Evolutionary conservation across 2,329 filamentous ascomycete genomes (phyloP), one percentile per base, ranked within the genome.

Genomic region (Fusarium lyarnte): DNA sequence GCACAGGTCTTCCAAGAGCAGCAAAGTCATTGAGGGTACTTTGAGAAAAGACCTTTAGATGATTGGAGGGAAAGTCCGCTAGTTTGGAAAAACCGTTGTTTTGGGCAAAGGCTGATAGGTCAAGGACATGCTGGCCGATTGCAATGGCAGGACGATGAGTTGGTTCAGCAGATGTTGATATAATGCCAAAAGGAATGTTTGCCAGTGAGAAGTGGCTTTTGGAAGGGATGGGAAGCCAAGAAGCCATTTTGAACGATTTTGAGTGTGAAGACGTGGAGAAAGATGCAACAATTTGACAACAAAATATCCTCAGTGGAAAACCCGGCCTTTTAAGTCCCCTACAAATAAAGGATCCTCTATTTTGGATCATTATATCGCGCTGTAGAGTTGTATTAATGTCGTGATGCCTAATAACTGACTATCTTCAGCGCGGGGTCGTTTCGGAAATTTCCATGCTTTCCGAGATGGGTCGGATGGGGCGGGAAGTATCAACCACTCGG

Each of bases 171-270:
- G 85, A 70, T 1, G 91, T 92, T 33, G 90, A 91, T 76, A 96
- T 93, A 82, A 95, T 90, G 70, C 93, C 93, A 75, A 95, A 95
- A 2, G 93, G 93, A 59, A 96, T 91, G 79, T 95, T 95, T 72
- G 91, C 89, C 58, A 95, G 83, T 12, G 93, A 76, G 59, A 76
- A 76, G 25, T 67, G 64, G 21, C 64, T 67, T 5, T 67, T 66
- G 0, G 54, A 14, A 5, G 54, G 41, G 6, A 67, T 63, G 13
- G 69, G 21, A 1, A 71, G 17, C 69, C 69, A 71, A 29, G 69
- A 71, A 5, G 69, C 21, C 69, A 71, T 71, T 27, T 43, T 69
- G 10, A 14, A 35, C 0, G 19, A n/a, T 49, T 3, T 17, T 8
- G 52, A 13, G 9, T 12, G 5, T 10, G 23, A 33, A 17, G 27